phyloP scores from a whole-genome alignment of 2,329 filamentous ascomycete genomes.

The Davidsoniella eucalypti region DNA sequence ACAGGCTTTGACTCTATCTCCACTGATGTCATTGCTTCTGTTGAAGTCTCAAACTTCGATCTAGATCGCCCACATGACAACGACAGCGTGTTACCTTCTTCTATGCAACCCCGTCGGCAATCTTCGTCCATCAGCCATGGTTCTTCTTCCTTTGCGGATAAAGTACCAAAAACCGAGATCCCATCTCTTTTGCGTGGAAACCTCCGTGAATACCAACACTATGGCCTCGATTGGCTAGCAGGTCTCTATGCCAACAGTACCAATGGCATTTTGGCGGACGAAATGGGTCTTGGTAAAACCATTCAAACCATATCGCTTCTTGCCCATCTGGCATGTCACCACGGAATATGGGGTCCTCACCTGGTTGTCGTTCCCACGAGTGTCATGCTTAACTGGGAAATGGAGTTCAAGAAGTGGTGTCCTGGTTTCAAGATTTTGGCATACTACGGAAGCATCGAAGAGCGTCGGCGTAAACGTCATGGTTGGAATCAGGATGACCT shows the following conservation, averaged over 20 bases:
- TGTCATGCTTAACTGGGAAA: slow-evolving; percentile 99
- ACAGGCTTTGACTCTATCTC: too few relatives aligned
- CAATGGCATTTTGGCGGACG: slow-evolving; percentile 91
- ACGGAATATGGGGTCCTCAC: slow-evolving; percentile 90
- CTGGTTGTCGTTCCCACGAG: slow-evolving; percentile 92
- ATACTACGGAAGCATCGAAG: slow-evolving; percentile 88
- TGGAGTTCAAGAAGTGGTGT: slow-evolving; percentile 99
- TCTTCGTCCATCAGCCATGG: neutral
- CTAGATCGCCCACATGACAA: neutral
- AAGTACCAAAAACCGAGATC: slow-evolving; percentile 46
- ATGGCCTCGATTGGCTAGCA: slow-evolving; percentile 92
- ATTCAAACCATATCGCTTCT: slow-evolving; percentile 93
- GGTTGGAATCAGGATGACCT: slow-evolving; percentile 88
- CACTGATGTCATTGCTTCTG: neutral
- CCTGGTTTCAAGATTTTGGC: slow-evolving; percentile 96
- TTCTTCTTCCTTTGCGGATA: neutral
- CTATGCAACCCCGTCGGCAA: neutral
- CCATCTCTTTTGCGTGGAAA: slow-evolving; percentile 76
- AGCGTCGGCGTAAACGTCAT: slow-evolving; percentile 75
- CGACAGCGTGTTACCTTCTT: neutral
- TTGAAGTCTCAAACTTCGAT: neutral
- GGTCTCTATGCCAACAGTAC: slow-evolving; percentile 82
- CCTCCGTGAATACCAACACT: slow-evolving; percentile 88
- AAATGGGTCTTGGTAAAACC: slow-evolving; percentile 97
- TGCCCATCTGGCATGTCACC: slow-evolving; percentile 77